phyloP scores from a whole-genome alignment of 345 rosid genomes.

The Eucalyptus erythrocorys region DNA sequence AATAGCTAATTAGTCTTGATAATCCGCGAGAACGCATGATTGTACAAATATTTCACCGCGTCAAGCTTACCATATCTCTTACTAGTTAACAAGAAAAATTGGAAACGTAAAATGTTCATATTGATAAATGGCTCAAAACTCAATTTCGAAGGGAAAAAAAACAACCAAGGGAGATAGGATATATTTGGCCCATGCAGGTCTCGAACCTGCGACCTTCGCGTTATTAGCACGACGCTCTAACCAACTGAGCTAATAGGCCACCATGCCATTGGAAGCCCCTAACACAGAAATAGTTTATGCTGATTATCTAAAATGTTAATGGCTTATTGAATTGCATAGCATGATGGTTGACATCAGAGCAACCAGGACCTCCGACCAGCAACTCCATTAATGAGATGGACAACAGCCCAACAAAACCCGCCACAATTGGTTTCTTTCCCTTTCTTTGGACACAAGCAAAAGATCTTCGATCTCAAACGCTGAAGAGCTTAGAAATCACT shows the following conservation, averaged over 20 bases:
- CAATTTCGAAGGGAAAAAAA: background rate
- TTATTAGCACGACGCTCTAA: conserved; percentile 95
- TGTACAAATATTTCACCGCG: too few species aligned
- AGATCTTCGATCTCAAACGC: background rate
- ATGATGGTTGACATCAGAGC: background rate
- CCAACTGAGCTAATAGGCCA: conserved; percentile 39
- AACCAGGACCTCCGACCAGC: background rate
- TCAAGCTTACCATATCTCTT: background rate
- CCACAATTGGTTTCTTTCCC: background rate
- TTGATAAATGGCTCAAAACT: background rate
- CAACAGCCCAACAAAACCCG: background rate
- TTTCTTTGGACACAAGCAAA: background rate
- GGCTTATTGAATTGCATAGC: background rate
- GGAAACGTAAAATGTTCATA: background rate
- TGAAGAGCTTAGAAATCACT: background rate
- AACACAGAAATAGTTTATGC: background rate
- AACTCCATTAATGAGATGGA: background rate
- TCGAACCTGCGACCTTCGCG: conserved; percentile 74
- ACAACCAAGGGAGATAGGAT: background rate
- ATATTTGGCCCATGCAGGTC: conserved; percentile 33
- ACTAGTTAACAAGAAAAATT: background rate
- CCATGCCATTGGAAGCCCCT: background rate
- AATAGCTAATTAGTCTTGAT: background rate
- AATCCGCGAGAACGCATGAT: background rate
- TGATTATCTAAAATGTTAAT: background rate